Evolutionary conservation across 495 filamentous ascomycete species (phyloP).

Genomic region (Aspergillus ellipticus): DNA sequence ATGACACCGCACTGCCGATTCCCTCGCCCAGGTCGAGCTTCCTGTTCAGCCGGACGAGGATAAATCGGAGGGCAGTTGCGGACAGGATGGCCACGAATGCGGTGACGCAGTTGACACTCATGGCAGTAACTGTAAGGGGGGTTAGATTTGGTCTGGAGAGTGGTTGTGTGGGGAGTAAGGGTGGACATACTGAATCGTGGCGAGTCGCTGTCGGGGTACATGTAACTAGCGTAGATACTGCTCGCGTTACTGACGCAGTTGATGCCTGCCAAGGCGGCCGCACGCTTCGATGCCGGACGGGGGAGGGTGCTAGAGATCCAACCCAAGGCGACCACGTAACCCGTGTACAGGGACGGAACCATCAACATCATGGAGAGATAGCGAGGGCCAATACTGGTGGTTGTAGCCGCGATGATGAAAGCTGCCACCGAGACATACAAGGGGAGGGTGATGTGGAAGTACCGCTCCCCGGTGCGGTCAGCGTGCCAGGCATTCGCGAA

Average conservation of each 20-base stretch:
- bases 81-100: slow-evolving; percentile 61
- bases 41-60: slow-evolving; percentile 67
- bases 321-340: slow-evolving; percentile 68
- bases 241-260: slow-evolving; percentile 75
- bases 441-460: slow-evolving; percentile 69
- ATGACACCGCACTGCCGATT: slow-evolving; percentile 36
- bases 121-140: slow-evolving; percentile 51
- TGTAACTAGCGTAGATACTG: slow-evolving; percentile 69
- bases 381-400: slow-evolving; percentile 58
- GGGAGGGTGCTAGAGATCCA: slow-evolving; percentile 81
- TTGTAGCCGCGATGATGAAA: slow-evolving; percentile 73
- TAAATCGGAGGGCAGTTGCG: slow-evolving; percentile 60
- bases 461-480: slow-evolving; percentile 74
- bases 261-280: slow-evolving; percentile 74
- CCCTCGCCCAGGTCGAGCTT: slow-evolving; percentile 58
- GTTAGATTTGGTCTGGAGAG: neutral
- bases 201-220: slow-evolving; percentile 53
- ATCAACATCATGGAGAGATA: slow-evolving; percentile 87
- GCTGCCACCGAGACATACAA: slow-evolving; percentile 65
- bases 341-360: slow-evolving; percentile 50
- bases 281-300: slow-evolving; percentile 80
- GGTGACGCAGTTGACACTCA: slow-evolving; percentile 70
- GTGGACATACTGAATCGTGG: slow-evolving; percentile 37
- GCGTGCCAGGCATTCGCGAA: slow-evolving; percentile 75
- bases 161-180: neutral